These are phyloP conservation scores for Mycena venus DNA, from an alignment of 768 basidiomycete genomes.

Conservation along the genomic window DNA sequence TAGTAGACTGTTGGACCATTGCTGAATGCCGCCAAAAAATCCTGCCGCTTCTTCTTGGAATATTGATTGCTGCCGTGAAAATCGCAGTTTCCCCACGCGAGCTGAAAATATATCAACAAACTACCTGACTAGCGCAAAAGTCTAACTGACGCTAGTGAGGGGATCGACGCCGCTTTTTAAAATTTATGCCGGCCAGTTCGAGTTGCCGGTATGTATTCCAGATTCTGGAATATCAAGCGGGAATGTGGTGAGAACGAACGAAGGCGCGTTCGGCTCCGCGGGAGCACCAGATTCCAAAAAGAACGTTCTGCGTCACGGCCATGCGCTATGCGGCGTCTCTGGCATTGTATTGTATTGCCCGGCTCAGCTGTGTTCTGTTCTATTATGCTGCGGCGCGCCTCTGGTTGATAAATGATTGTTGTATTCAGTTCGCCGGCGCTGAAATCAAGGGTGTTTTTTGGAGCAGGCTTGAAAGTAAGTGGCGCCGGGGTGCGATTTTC, in stretches of 20 bases:
- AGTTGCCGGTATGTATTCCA: background rate
- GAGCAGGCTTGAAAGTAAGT: background rate
- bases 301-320: background rate
- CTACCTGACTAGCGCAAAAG: background rate
- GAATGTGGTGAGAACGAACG: background rate
- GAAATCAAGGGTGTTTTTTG: background rate
- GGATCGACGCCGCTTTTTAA: constrained; percentile 6
- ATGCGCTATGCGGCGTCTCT: background rate
- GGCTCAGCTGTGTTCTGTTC: background rate
- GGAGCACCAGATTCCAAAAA: background rate
- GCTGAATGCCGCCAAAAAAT: too few species aligned
- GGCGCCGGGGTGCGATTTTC: constrained; percentile 2
- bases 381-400: background rate
- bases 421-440: background rate
- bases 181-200: background rate
- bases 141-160: background rate
- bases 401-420: background rate
- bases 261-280: constrained; percentile 8
- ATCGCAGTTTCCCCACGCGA: background rate
- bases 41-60: too few species aligned
- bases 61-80: background rate
- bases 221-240: background rate
- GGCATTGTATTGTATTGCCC: too few species aligned
- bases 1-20: too few species aligned
- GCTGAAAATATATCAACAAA: background rate